Evolutionary conservation across 139 green algal species (phyloP).

Genomic region (Micromonas pusilla): DNA sequence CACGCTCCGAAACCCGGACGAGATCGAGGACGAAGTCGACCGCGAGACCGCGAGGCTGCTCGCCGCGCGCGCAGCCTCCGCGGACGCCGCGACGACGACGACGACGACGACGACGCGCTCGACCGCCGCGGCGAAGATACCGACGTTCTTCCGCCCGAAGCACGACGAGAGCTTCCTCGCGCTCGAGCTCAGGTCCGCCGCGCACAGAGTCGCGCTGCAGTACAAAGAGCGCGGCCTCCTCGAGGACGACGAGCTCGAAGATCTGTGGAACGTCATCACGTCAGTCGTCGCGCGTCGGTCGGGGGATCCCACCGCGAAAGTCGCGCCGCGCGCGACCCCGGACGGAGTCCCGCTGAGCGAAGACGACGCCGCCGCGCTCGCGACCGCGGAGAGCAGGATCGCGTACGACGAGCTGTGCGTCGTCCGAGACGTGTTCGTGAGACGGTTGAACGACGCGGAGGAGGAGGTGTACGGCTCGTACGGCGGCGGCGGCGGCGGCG

Average conservation of each 20-base stretch:
- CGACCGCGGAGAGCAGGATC: neutral
- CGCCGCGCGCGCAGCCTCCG: neutral
- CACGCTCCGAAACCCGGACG: neutral
- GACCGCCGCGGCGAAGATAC: neutral
- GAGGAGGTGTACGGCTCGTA: too few species aligned
- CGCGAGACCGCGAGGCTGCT: neutral
- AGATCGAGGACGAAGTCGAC: neutral
- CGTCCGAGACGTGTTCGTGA: neutral
- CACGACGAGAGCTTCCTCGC: neutral
- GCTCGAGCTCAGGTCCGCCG: neutral
- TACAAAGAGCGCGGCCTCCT: neutral
- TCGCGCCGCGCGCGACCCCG: too few species aligned
- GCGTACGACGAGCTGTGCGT: neutral
- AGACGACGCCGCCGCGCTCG: too few species aligned
- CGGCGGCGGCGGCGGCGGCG: too few species aligned
- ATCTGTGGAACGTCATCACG: neutral
- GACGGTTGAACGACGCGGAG: neutral
- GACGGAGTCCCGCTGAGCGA: neutral
- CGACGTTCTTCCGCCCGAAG: neutral
- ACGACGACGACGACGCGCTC: too few species aligned
- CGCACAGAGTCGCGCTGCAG: neutral
- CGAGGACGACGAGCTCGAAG: neutral
- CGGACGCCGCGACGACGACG: too few species aligned
- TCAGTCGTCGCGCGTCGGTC: neutral
- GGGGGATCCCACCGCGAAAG: neutral